These are phyloP conservation scores for Aspergillus avenaceus DNA, from an alignment of 495 filamentous ascomycete species.

Conservation along the genomic window DNA sequence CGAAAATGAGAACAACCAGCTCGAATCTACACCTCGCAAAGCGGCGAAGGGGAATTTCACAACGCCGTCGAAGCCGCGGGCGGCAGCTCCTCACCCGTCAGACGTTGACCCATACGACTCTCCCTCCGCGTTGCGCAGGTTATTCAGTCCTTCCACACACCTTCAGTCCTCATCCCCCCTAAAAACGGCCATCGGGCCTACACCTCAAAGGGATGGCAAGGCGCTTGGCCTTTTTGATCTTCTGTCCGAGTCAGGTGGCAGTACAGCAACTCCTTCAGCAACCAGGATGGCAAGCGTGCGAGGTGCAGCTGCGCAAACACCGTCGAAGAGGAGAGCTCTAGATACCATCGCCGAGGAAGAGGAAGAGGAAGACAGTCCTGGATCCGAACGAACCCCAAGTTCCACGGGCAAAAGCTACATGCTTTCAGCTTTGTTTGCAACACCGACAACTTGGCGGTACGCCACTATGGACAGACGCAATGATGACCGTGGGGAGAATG, in stretches of 20 bases:
- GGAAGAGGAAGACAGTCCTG: conserved; percentile 29
- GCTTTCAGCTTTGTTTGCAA: conserved; percentile 59
- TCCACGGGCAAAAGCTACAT: conserved; percentile 58
- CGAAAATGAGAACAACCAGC: conserved; percentile 16
- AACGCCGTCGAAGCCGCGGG: conserved; percentile 45
- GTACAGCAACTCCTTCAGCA: conserved; percentile 37
- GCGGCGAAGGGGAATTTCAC: conserved; percentile 30
- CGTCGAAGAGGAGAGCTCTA: conserved; percentile 30
- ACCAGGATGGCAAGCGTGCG: conserved; percentile 26
- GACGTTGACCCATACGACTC: conserved; percentile 55
- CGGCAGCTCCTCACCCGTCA: conserved; percentile 35
- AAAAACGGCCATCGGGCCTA: conserved; percentile 66
- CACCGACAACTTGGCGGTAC: conserved; percentile 51
- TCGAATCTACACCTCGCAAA: conserved; percentile 29
- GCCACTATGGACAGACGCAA: conserved; percentile 35
- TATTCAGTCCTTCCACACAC: conserved; percentile 57
- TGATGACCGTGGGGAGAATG: conserved; percentile 4
- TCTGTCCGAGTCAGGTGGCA: conserved; percentile 56
- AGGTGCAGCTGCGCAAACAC: conserved; percentile 37
- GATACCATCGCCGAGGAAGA: conserved; percentile 29
- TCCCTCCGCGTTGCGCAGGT: conserved; percentile 50
- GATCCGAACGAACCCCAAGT: conserved; percentile 56
- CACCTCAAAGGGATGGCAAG: conserved; percentile 84
- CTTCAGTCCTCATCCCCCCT: conserved; percentile 28
- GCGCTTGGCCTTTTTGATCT: conserved; percentile 91